phyloP scores from a whole-genome alignment of 2,329 filamentous ascomycete species.

The Sclerotinia subarctica region DNA sequence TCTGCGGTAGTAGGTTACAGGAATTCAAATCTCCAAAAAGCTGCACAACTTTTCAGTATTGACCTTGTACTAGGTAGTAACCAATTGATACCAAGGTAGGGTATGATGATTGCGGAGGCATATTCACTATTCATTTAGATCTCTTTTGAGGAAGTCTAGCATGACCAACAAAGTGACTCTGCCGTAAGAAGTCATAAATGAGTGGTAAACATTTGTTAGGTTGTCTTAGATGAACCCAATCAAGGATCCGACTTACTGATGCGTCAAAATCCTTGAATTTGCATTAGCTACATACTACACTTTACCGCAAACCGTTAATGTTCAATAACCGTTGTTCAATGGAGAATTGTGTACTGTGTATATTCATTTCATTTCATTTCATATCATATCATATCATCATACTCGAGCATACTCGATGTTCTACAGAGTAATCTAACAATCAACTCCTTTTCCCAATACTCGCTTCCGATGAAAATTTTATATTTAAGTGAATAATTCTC shows the following conservation, averaged over 20 bases:
- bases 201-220: not conserved
- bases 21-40: not conserved
- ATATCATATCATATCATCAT: not conserved
- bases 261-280: slow-evolving; percentile 2
- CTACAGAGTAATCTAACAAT: not conserved
- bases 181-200: not conserved
- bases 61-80: not conserved
- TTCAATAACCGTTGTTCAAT: not conserved
- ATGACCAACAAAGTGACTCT: not conserved
- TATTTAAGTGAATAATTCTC: no score
- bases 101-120: not conserved
- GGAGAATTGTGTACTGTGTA: not conserved
- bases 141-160: not conserved
- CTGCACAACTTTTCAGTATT: slow-evolving; percentile 7
- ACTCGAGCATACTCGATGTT: not conserved
- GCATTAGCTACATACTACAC: not conserved
- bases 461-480: not conserved
- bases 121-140: not conserved
- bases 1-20: slow-evolving; percentile 8
- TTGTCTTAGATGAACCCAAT: slow-evolving; percentile 1
- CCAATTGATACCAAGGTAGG: not conserved
- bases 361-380: not conserved
- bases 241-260: slow-evolving; percentile 3
- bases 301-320: not conserved
- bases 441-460: not conserved